phyloP scores from a whole-genome alignment of 2,329 filamentous ascomycete genomes.

The Diaporthe sp. region DNA sequence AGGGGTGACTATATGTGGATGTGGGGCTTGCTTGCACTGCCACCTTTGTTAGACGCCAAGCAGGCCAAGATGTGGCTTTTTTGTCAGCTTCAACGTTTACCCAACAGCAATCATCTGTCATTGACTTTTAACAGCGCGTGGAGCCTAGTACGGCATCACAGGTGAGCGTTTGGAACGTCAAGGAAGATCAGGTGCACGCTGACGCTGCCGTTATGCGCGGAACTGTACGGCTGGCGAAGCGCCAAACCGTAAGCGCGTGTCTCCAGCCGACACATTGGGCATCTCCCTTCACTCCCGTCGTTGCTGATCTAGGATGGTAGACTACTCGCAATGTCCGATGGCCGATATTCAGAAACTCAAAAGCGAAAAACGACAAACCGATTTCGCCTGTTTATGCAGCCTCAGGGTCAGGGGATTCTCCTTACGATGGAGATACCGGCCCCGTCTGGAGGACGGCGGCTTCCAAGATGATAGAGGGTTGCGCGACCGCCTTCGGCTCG shows the following conservation, averaged over 20 bases:
- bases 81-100: neutral
- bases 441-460: constrained; percentile 18
- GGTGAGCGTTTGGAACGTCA: neutral
- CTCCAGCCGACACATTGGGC: neutral
- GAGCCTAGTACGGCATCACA: too few species aligned
- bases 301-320: neutral
- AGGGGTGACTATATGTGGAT: neutral
- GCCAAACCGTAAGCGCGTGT: constrained; percentile 8
- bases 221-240: constrained; percentile 18
- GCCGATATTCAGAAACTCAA: neutral
- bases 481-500: constrained; percentile 81
- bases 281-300: neutral
- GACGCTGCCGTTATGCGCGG: constrained; percentile 1
- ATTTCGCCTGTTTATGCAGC: neutral
- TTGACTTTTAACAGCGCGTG: neutral
- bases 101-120: neutral
- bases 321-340: neutral
- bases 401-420: neutral
- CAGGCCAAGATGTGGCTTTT: constrained; percentile 8
- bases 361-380: neutral
- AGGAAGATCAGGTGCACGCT: neutral
- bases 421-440: neutral
- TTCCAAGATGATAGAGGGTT: constrained; percentile 72
- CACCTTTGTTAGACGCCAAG: constrained; percentile 5
- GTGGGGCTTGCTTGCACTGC: constrained; percentile 24